Evolutionary conservation across 2,329 filamentous ascomycete genomes (phyloP).

Genomic region (Ampelomyces quisqualis): DNA sequence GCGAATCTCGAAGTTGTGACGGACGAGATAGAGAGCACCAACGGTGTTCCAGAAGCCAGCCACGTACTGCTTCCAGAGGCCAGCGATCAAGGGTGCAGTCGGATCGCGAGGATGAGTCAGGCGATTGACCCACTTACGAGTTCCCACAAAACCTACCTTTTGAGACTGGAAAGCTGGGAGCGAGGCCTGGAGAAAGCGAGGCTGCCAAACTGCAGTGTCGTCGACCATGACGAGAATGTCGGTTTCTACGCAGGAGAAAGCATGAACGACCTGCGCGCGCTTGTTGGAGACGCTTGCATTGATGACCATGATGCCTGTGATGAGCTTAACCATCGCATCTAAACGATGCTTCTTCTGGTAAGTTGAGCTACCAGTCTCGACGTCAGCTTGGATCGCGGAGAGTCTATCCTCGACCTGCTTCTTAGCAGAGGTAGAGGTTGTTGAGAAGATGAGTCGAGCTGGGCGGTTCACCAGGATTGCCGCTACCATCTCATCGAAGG

Average conservation of each 20-base stretch:
- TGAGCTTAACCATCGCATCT: not conserved
- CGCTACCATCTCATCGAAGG: constrained; percentile 11
- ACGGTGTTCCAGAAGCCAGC: constrained; percentile 27
- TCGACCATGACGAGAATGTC: constrained; percentile 17
- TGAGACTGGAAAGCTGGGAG: constrained; percentile 21
- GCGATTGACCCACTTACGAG: constrained; percentile 26
- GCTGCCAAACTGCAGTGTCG: constrained; percentile 24
- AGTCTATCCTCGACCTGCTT: constrained; percentile 4
- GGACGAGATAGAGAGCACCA: constrained; percentile 30
- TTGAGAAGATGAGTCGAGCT: constrained; percentile 18
- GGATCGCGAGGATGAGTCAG: constrained; percentile 4
- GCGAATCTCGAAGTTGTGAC: constrained; percentile 39
- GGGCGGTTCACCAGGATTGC: constrained; percentile 18
- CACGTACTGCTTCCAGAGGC: constrained; percentile 11
- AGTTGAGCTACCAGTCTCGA: constrained; percentile 5
- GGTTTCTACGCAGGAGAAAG: constrained; percentile 10
- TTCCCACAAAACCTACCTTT: constrained; percentile 26
- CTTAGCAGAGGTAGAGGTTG: constrained; percentile 7
- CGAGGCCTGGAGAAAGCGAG: constrained; percentile 12
- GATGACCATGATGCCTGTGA: constrained; percentile 6
- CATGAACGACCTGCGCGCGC: constrained; percentile 17
- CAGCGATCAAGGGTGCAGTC: not conserved
- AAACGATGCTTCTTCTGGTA: constrained; percentile 14
- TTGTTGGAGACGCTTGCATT: constrained; percentile 22
- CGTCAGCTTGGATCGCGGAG: not conserved